Conservation (phyloP, 1,284 basidiomycete genomes). For the Rhodotorula sp. region DNA sequence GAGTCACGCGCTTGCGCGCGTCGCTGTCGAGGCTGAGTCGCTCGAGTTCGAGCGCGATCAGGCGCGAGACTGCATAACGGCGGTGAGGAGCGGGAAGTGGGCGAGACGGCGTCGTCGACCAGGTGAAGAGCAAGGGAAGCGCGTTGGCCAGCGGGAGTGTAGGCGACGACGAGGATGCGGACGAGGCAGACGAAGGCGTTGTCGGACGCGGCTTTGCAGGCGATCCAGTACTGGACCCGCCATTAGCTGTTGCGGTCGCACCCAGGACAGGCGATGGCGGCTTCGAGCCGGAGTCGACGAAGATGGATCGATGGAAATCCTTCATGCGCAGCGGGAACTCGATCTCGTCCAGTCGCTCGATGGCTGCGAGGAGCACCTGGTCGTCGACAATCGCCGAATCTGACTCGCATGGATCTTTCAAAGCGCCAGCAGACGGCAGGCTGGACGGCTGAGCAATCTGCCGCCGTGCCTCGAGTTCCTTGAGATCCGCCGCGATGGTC, state of each 20-base stretch:
- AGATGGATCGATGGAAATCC: slow-evolving; percentile 3
- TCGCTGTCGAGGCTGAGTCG: neutral
- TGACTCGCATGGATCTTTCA: neutral
- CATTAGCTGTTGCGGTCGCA: too few species aligned
- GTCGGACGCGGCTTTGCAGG: neutral
- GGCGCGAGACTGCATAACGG: slow-evolving; percentile 25
- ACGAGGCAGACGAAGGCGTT: neutral
- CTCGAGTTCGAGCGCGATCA: slow-evolving; percentile 32
- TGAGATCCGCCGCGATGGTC: slow-evolving; percentile 25
- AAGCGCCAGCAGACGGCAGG: neutral
- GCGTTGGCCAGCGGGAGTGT: slow-evolving; percentile 8
- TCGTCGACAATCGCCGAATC: neutral
- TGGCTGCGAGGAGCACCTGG: neutral
- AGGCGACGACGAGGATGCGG: neutral
- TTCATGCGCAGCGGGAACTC: slow-evolving; percentile 24
- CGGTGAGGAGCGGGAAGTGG: slow-evolving; percentile 16
- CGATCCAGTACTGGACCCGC: neutral
- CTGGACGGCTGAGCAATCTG: slow-evolving; percentile 4
- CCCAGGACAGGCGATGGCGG: neutral
- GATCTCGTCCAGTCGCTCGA: slow-evolving; percentile 33
- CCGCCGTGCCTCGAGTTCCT: slow-evolving; percentile 15
- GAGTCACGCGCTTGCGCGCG: neutral
- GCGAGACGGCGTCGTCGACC: slow-evolving; percentile 27
- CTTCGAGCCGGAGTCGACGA: neutral
- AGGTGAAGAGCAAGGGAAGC: slow-evolving; percentile 36